Base-by-base conservation (phyloP, 257 asterid genomes). In the Jacaranda mimosifolia region DNA sequence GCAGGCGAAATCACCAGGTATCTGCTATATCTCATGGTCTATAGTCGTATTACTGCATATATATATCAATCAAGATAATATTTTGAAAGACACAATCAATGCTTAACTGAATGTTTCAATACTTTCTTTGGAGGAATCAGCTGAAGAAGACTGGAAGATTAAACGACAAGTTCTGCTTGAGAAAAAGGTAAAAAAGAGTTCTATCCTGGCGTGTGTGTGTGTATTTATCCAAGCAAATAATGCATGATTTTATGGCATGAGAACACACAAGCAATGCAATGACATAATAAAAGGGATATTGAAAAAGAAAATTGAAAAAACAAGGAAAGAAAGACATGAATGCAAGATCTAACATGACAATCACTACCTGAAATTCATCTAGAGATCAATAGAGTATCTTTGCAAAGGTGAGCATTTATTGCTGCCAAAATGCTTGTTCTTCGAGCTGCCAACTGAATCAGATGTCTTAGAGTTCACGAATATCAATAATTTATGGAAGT, bases 71-170 rank as follows among this genome's bases (percentile, higher is more conserved):
- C 35, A 15, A 21, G n/a, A 8, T 17, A 19, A 26, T 9, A 59
- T 11, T 55, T 40, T 13, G 13, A 21, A 10, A 9, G 9, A 38
- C 3, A 53, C 18, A 35, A 45, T 18, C 32, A 26, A 48, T 62
- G n/a, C 9, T 19, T 49, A 59, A 26, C 32, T 79, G 26, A 81
- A 21, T 79, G 11, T 76, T 76, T 26, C 3, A 35, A 59, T 72
- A 70, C 63, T 73, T 39, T 51, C 45, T 55, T 84, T 79, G 83
- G 85, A 76, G 81, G 88, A 80, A 85, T 74, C 86, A 94, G 98
- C 98, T 85, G 99, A 92, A 80, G 97, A 90, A 86, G 97, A 92
- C 0, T 95, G 99, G 99, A 90, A 85, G 82, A 90, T 78, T 39
- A 92, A 95, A 80, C 55, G 97, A n/a, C 90, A 88, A 70, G 70